phyloP scores from a whole-genome alignment of 495 filamentous ascomycete genomes.

The Rusavskia elegans region DNA sequence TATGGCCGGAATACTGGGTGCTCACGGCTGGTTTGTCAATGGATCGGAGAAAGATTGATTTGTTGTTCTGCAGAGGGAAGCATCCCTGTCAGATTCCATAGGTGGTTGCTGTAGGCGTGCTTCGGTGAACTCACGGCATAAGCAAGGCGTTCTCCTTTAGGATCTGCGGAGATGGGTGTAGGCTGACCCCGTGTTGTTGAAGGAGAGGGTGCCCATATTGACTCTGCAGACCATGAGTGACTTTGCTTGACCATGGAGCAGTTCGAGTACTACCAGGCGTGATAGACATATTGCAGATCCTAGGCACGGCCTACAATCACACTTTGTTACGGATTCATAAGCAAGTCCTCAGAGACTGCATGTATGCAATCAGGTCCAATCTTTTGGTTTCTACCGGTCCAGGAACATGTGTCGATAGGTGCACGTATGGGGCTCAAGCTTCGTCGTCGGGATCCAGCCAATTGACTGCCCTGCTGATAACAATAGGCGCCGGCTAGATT shows the following conservation, averaged over 20 bases:
- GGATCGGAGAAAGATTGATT: slow-evolving; percentile 85
- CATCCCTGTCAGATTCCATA: slow-evolving; percentile 5
- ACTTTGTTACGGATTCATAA: no score
- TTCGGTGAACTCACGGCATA: slow-evolving; percentile 58
- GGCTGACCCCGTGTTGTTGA: slow-evolving; percentile 74
- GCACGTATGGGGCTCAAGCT: no score
- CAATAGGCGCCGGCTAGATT: background rate
- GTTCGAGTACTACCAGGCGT: slow-evolving; percentile 6
- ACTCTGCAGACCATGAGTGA: slow-evolving; percentile 25
- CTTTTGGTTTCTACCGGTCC: no score
- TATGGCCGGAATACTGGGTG: slow-evolving; percentile 85
- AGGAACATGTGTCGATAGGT: no score
- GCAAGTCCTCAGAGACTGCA: no score
- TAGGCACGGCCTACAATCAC: no score
- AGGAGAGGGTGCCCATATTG: slow-evolving; percentile 62
- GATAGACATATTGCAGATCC: slow-evolving; percentile 6
- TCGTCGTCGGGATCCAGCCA: no score
- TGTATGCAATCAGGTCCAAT: no score
- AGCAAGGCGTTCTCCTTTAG: slow-evolving; percentile 82
- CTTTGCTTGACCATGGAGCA: background rate
- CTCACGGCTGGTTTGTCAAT: slow-evolving; percentile 74
- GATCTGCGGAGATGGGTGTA: slow-evolving; percentile 76
- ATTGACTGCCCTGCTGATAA: no score
- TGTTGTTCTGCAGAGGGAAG: slow-evolving; percentile 50
- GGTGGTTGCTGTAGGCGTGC: background rate